Conservation (phyloP, 169 alveolate species). For the Cryptosporidium ryanae region DNA sequence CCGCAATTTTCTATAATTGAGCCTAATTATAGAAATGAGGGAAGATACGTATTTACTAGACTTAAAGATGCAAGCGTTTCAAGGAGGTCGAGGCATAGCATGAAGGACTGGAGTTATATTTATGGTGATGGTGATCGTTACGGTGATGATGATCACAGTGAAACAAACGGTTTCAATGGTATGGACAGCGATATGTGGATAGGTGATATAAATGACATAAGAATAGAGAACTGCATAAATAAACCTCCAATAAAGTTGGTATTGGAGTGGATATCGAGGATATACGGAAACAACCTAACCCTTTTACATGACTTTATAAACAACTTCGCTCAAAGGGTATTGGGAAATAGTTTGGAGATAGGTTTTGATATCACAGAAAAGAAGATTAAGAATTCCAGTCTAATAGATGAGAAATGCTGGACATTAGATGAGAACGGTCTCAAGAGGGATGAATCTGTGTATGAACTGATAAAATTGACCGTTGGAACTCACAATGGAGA, state of each 20-base stretch:
- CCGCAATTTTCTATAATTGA: slow-evolving; percentile 48
- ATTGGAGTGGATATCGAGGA: slow-evolving; percentile 47
- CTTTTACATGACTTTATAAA: slow-evolving; percentile 40
- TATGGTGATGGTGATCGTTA: too few species aligned
- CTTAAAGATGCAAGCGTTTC: background rate
- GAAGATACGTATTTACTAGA: slow-evolving; percentile 13
- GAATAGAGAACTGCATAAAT: background rate
- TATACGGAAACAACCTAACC: slow-evolving; percentile 60
- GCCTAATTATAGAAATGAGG: slow-evolving; percentile 50
- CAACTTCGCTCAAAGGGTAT: slow-evolving; percentile 47
- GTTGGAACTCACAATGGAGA: slow-evolving; percentile 16
- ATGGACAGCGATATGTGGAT: background rate
- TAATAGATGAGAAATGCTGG: slow-evolving; percentile 59
- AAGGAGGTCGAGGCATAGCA: background rate
- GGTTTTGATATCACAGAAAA: background rate
- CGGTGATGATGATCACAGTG: background rate
- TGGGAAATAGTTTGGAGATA: slow-evolving; percentile 33
- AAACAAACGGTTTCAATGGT: background rate
- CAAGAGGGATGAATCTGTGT: slow-evolving; percentile 59
- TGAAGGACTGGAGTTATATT: too few species aligned
- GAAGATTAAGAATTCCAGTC: background rate
- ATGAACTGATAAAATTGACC: slow-evolving; percentile 52
- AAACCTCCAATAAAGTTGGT: slow-evolving; percentile 54
- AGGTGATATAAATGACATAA: background rate
- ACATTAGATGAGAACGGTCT: slow-evolving; percentile 22